Conservation (phyloP, 2,329 filamentous ascomycete species). For the Leptoxyphium fumago region DNA sequence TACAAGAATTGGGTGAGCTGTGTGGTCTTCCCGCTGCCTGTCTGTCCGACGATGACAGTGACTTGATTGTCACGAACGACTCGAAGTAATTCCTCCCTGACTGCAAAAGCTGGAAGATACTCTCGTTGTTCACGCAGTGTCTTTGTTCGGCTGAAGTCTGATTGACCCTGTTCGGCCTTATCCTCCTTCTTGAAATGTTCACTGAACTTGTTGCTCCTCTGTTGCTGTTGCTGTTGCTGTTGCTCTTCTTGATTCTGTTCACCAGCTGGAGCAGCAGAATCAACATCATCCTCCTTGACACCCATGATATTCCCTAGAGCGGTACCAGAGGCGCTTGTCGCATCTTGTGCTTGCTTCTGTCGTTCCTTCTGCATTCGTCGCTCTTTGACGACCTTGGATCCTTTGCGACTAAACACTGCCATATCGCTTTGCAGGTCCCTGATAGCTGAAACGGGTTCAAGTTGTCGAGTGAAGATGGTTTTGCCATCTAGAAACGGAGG, state of each 20-base stretch:
- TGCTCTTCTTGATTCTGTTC: slow-evolving; percentile 43
- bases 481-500: slow-evolving; percentile 91
- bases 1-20: slow-evolving; percentile 92
- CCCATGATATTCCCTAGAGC: slow-evolving; percentile 90
- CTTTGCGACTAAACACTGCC: slow-evolving; percentile 94
- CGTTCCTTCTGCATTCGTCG: slow-evolving; percentile 82
- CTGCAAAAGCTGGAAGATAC: slow-evolving; percentile 87
- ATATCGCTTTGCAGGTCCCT: slow-evolving; percentile 93
- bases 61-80: slow-evolving; percentile 97
- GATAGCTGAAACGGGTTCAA: slow-evolving; percentile 88
- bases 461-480: slow-evolving; percentile 91
- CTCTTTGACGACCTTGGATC: slow-evolving; percentile 84
- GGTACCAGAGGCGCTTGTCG: slow-evolving; percentile 84
- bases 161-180: slow-evolving; percentile 51
- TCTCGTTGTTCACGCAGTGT: slow-evolving; percentile 81
- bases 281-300: slow-evolving; percentile 75
- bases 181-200: slow-evolving; percentile 70
- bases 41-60: slow-evolving; percentile 91
- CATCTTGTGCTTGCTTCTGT: slow-evolving; percentile 86
- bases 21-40: slow-evolving; percentile 93
- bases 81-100: slow-evolving; percentile 78
- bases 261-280: slow-evolving; percentile 66
- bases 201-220: slow-evolving; percentile 61
- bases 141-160: slow-evolving; percentile 86
- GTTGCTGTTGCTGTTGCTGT: slow-evolving; percentile 42